Percentiles rank a stretch among this genome's conserved stretches.
These are phyloP conservation scores for Aureobasidium sp. DNA, from an alignment of 2,329 filamentous ascomycete species.

Conservation along the genomic window DNA sequence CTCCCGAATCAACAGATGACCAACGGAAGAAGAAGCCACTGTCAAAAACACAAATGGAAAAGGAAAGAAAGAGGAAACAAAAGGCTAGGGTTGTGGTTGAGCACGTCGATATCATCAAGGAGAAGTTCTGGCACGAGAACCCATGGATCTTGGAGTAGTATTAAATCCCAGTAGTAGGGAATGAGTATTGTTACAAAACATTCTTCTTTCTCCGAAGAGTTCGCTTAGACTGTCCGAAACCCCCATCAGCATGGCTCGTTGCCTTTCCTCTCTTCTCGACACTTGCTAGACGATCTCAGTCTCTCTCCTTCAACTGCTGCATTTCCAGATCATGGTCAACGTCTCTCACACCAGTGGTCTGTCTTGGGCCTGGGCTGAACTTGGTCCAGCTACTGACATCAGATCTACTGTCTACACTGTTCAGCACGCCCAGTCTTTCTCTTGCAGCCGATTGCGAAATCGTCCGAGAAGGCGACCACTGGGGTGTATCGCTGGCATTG, in stretches of 20 bases:
- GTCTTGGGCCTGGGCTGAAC: neutral
- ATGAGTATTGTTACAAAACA: neutral
- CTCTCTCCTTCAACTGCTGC: constrained; percentile 14
- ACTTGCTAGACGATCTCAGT: neutral
- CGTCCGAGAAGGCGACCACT: neutral
- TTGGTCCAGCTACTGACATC: neutral
- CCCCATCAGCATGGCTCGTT: neutral
- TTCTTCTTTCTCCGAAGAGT: too few relatives aligned
- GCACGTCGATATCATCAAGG: constrained; percentile 89
- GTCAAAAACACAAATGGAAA: constrained; percentile 75
- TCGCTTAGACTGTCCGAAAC: too few relatives aligned
- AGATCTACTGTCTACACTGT: neutral
- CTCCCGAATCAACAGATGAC: neutral
- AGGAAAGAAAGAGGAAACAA: constrained; percentile 66
- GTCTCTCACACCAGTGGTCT: neutral
- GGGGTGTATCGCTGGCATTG: neutral
- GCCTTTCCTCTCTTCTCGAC: neutral
- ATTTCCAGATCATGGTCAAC: constrained; percentile 16
- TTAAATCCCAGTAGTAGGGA: too few relatives aligned
- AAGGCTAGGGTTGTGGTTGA: constrained; percentile 76
- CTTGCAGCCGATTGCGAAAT: neutral
- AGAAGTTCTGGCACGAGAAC: constrained; percentile 83
- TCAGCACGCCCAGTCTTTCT: constrained; percentile 5
- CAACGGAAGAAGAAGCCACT: constrained; percentile 36
- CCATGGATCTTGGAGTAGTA: constrained; percentile 42